Base-by-base conservation (phyloP, 2,329 filamentous ascomycete genomes). In the Proliferodiscus dingleyae region DNA sequence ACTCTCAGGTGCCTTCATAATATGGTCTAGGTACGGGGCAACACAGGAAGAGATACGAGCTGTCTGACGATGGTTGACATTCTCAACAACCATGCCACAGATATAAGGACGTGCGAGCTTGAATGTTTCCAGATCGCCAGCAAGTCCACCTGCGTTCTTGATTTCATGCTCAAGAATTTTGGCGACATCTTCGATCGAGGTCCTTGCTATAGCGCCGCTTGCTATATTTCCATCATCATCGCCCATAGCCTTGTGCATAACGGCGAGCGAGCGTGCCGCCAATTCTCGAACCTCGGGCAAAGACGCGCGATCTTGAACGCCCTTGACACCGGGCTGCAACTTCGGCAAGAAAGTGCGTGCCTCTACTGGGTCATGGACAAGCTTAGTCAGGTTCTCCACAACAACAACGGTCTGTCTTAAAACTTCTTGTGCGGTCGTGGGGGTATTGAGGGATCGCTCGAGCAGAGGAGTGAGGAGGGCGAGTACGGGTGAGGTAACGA, bases 341-440 rank as follows among this genome's bases (percentile, higher is more conserved):
- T 95, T 96, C 41, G 93, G 93, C 64, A 98, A 71, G 76, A 98
- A 98, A 45, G 88, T 88, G 55, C 93, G 80, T 26, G 93, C 93
- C 72, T 98, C 93, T 49, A 95, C 81, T 11, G 93, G 93, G 65
- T 88, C 90, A 68, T 98, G 93, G 22, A 98, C 93, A 24, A 98
- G 81, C 73, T 95, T 97, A 50, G 93, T 98, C 72, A 98, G 74
- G 71, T 98, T 98, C 72, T 98, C 93, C 16, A 93, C 87, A 41
- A 98, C 94, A 44, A 98, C 89, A 23, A 95, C 89, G 2, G 93
- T 95, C 71, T 96, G 91, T 51, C 93, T 85, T 45, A 96, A 76
- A 18, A 97, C 90, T 70, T 98, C 93, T 66, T 98, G 93, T 3
- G 87, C 78, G 4, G 93, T 98, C 13, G 80, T 80, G 7, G 91